phyloP scores from a whole-genome alignment of 208 protist species.

The Trypanosomatidae sp. region DNA sequence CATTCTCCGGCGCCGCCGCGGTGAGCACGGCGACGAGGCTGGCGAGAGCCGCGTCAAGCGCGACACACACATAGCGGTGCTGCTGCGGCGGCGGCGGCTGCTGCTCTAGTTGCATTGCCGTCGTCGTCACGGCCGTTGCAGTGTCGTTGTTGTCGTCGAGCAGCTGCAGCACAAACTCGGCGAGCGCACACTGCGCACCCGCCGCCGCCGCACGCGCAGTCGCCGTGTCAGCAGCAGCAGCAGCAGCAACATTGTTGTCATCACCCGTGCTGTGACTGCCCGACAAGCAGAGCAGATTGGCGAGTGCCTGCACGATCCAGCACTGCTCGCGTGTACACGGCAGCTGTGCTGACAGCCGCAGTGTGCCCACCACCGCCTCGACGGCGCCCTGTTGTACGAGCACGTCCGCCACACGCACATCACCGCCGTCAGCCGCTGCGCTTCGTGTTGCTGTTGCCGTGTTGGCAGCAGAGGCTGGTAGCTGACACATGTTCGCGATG shows the following conservation, averaged over 20 bases:
- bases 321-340: constrained; percentile 25
- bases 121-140: neutral
- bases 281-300: constrained; percentile 65
- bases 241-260: too few relatives aligned
- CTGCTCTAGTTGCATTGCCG: neutral
- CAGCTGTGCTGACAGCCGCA: constrained; percentile 22
- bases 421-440: constrained; percentile 4
- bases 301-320: constrained; percentile 39
- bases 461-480: constrained; percentile 1
- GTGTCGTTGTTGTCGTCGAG: constrained; percentile 7
- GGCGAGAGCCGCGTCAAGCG: constrained; percentile 44
- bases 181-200: constrained; percentile 24
- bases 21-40: constrained; percentile 31
- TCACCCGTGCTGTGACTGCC: too few relatives aligned
- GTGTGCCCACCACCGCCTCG: constrained; percentile 43
- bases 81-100: neutral
- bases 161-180: constrained; percentile 23
- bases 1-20: constrained; percentile 40
- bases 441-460: neutral
- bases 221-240: too few relatives aligned
- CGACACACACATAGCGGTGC: constrained; percentile 7
- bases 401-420: constrained; percentile 13
- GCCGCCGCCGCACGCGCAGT: constrained; percentile 14
- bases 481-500: constrained; percentile 70
- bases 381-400: constrained; percentile 50